Percentiles rank a stretch among this genome's conserved stretches.
Evolutionary conservation across 768 basidiomycete genomes (phyloP).

Genomic region (Russula foetens): DNA sequence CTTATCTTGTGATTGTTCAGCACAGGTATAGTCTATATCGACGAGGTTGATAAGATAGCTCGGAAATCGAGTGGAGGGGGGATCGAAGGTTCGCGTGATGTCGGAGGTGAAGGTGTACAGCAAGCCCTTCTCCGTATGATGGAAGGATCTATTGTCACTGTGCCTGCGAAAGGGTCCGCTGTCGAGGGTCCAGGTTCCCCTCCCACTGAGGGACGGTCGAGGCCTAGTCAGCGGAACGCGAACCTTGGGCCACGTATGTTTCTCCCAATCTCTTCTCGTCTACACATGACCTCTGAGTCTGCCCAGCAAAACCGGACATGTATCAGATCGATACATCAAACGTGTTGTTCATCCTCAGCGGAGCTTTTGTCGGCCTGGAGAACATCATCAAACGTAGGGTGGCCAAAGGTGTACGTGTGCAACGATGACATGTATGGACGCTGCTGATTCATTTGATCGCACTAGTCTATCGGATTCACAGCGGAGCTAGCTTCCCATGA

Average conservation of each 20-base stretch:
- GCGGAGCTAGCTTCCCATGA: conserved; percentile 41
- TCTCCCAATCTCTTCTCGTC: not conserved
- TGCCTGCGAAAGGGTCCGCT: conserved; percentile 61
- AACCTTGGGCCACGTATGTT: conserved; percentile 25
- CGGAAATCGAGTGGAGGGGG: conserved; percentile 46
- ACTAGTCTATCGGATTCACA: conserved; percentile 84
- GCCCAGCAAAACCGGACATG: conserved; percentile 51
- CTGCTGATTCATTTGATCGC: conserved; percentile 4
- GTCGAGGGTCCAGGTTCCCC: conserved; percentile 39
- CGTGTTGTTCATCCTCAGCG: conserved; percentile 89
- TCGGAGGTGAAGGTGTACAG: conserved; percentile 94
- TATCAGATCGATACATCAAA: conserved; percentile 84
- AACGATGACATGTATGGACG: not conserved
- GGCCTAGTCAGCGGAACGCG: conserved; percentile 43
- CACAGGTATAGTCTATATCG: conserved; percentile 92
- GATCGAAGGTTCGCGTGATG: conserved; percentile 71
- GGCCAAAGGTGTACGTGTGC: conserved; percentile 67
- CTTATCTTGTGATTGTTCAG: conserved; percentile 31
- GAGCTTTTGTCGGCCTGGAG: conserved; percentile 92
- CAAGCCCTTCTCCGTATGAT: conserved; percentile 89
- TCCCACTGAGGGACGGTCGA: conserved; percentile 39
- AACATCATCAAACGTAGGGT: conserved; percentile 70
- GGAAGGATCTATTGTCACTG: conserved; percentile 82
- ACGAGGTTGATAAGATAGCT: conserved; percentile 93
- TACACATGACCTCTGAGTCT: not conserved